A percentile compares a stretch with the other conserved stretches of the same genome.
phyloP scores from a whole-genome alignment of 495 filamentous ascomycete species.

The Xylaria cubensis region DNA sequence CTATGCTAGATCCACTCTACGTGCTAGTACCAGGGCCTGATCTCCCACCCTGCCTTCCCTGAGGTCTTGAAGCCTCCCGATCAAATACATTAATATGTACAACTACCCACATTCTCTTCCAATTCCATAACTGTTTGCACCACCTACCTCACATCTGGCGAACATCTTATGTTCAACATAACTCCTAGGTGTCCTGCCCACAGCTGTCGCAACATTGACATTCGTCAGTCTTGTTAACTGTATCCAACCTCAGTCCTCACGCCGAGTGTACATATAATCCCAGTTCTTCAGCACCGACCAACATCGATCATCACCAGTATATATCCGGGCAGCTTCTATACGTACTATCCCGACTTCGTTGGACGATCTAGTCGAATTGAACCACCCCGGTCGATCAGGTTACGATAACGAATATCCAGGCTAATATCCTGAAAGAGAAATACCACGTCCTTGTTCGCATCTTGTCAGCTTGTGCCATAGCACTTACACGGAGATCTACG shows the following conservation, averaged over 20 bases:
- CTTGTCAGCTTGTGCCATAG: neutral
- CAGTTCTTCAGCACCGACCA: slow-evolving; percentile 22
- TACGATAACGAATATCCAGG: slow-evolving; percentile 34
- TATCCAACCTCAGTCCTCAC: slow-evolving; percentile 20
- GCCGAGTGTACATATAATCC: slow-evolving; percentile 31
- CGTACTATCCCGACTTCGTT: neutral
- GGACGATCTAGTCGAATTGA: slow-evolving; percentile 26
- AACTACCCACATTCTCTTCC: slow-evolving; percentile 28
- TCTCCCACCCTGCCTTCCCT: slow-evolving; percentile 34
- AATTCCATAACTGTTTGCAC: slow-evolving; percentile 22
- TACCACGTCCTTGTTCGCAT: neutral
- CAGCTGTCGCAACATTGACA: slow-evolving; percentile 16
- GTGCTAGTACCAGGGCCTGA: slow-evolving; percentile 21
- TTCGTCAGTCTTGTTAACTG: slow-evolving; percentile 7
- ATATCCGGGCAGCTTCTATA: neutral
- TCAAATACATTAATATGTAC: slow-evolving; percentile 42
- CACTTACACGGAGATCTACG: neutral
- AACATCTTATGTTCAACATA: slow-evolving; percentile 31
- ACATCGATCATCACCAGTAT: slow-evolving; percentile 12
- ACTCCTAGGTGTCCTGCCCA: slow-evolving; percentile 18
- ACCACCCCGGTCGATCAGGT: slow-evolving; percentile 14
- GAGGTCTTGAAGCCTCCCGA: slow-evolving; percentile 37
- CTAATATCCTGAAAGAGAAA: slow-evolving; percentile 3
- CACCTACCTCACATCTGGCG: slow-evolving; percentile 28
- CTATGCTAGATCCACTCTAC: slow-evolving; percentile 20